Evolutionary conservation across 768 basidiomycete species (phyloP).

Genomic region (Suillus subaureus): DNA sequence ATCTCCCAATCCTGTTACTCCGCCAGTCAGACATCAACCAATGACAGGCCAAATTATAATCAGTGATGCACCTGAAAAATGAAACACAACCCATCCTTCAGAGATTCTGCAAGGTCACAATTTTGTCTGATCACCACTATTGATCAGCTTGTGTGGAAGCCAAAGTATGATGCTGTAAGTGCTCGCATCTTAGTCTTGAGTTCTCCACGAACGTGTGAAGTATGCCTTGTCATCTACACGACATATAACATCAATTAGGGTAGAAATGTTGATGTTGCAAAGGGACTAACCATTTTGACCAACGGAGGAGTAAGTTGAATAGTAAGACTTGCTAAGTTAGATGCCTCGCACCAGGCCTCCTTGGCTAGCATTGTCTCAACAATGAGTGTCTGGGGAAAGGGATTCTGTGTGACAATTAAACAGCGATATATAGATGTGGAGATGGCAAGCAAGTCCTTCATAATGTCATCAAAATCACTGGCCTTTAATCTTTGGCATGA

Average conservation of each 20-base stretch:
- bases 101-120: too few relatives aligned
- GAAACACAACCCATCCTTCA: too few relatives aligned
- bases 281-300: slow-evolving; percentile 5
- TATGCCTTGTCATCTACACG: not conserved
- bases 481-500: slow-evolving; percentile 10
- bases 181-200: slow-evolving; percentile 11
- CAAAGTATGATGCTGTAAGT: slow-evolving; percentile 4
- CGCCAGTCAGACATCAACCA: not conserved
- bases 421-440: slow-evolving; percentile 19
- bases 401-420: slow-evolving; percentile 17
- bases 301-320: slow-evolving; percentile 6
- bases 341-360: slow-evolving; percentile 7
- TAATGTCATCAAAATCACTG: slow-evolving; percentile 19
- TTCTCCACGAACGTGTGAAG: slow-evolving; percentile 12
- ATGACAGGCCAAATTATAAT: not conserved
- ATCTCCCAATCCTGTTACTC: slow-evolving; percentile 7
- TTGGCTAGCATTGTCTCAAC: slow-evolving; percentile 6
- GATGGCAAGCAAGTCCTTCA: slow-evolving; percentile 19
- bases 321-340: not conserved
- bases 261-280: not conserved
- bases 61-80: too few relatives aligned
- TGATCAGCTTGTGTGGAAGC: slow-evolving; percentile 1
- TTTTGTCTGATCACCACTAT: too few relatives aligned
- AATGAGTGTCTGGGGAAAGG: slow-evolving; percentile 22
- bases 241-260: not conserved